A percentile compares a stretch with the other conserved stretches of the same genome.
Evolutionary conservation across 163 green algal species (phyloP).

Genomic region (Coccomyxa subellipsoidea): DNA sequence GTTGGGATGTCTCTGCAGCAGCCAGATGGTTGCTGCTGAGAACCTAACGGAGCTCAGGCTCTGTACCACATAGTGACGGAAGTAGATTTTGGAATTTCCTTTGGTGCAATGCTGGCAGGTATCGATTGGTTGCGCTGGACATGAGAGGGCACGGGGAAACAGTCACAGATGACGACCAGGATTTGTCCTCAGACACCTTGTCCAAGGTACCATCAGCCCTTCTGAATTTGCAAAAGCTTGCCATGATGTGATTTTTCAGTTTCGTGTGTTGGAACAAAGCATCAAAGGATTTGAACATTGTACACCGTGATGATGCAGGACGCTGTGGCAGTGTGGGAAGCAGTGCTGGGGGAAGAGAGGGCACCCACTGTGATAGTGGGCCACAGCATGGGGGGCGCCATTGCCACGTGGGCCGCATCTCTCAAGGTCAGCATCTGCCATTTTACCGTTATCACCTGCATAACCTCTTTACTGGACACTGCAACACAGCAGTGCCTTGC

Average conservation of each 20-base stretch:
- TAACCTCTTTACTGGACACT: too few relatives aligned
- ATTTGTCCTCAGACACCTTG: constrained; percentile 54
- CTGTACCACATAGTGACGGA: too few relatives aligned
- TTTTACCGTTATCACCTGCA: background rate
- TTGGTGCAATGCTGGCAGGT: constrained; percentile 37
- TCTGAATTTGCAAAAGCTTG: too few relatives aligned
- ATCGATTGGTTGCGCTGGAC: constrained; percentile 73
- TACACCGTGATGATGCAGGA: too few relatives aligned
- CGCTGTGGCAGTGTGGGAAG: constrained; percentile 54
- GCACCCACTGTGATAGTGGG: constrained; percentile 75
- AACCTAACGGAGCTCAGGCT: too few relatives aligned
- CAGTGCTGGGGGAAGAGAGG: constrained; percentile 34
- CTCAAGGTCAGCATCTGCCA: constrained; percentile 19
- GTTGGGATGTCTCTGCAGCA: background rate
- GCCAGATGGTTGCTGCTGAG: background rate
- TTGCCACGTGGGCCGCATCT: constrained; percentile 66
- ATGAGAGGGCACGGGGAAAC: constrained; percentile 77
- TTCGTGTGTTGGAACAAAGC: too few relatives aligned
- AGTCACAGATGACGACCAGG: constrained; percentile 41
- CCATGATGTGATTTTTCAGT: too few relatives aligned
- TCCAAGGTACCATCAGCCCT: background rate
- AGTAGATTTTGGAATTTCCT: too few relatives aligned
- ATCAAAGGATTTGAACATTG: too few relatives aligned
- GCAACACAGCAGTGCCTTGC: too few relatives aligned
- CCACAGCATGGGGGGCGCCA: constrained; percentile 88